Percentiles rank a stretch among this genome's conserved stretches.
phyloP scores from a whole-genome alignment of 2,329 filamentous ascomycete genomes.

The Penicillium sp. region DNA sequence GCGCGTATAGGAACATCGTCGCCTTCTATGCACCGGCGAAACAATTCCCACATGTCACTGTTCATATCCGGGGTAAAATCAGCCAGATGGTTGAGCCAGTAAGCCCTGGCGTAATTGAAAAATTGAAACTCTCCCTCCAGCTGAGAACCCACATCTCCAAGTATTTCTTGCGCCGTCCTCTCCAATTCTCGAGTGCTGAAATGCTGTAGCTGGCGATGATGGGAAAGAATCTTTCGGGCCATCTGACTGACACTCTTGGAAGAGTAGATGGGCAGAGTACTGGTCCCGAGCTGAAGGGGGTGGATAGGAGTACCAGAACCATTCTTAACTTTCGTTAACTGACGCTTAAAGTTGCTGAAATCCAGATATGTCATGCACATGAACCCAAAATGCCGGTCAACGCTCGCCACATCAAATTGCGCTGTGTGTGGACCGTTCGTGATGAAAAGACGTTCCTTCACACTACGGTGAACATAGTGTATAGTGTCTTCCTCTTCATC shows the following conservation, averaged over 20 bases:
- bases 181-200: not conserved
- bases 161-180: not conserved
- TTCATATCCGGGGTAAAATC: not conserved
- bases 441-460: constrained; percentile 9
- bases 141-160: not conserved
- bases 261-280: not conserved
- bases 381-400: constrained; percentile 2
- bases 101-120: not conserved
- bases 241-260: not conserved
- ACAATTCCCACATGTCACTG: not conserved
- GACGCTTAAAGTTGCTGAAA: constrained; percentile 11
- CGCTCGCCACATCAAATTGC: not conserved
- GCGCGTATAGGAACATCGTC: not conserved
- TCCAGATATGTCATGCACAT: constrained; percentile 15
- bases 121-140: not conserved
- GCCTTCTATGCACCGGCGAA: constrained; percentile 1
- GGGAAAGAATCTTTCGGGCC: not conserved
- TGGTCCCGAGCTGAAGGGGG: not conserved
- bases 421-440: not conserved
- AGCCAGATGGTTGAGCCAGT: not conserved
- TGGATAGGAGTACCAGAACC: not conserved
- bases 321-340: not conserved
- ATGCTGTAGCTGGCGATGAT: not conserved
- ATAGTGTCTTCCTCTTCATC: constrained; percentile 18
- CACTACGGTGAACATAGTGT: constrained; percentile 12